A percentile compares a stretch with the other conserved stretches of the same genome.
phyloP scores from a whole-genome alignment of 371 early-diverging fungal genomes.

The Mortierella sp. region DNA sequence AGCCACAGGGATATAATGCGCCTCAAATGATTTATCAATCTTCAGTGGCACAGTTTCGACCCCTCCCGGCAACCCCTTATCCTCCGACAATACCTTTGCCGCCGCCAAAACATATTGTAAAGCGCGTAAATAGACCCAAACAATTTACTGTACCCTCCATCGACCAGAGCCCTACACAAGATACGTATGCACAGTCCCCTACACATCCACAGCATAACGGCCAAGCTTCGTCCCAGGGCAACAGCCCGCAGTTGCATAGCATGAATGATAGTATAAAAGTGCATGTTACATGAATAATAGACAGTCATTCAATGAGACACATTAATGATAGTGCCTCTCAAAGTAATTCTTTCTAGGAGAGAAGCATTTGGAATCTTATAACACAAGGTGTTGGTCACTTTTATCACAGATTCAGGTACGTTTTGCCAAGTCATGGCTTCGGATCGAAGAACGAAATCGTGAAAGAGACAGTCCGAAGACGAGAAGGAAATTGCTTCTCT shows the following conservation, averaged over 20 bases:
- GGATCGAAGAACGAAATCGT: not conserved
- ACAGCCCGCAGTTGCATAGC: conserved; percentile 3
- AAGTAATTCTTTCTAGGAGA: too few species aligned
- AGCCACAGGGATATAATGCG: conserved; percentile 1
- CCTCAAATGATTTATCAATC: conserved; percentile 8
- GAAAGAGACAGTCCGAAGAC: not conserved
- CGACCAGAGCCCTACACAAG: not conserved
- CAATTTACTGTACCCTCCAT: conserved; percentile 26
- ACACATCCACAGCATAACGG: too few species aligned
- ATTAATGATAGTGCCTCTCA: too few species aligned
- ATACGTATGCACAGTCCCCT: too few species aligned
- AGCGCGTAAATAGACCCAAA: conserved; percentile 35
- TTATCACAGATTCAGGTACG: too few species aligned
- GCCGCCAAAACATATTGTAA: conserved; percentile 43
- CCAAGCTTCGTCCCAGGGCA: not conserved
- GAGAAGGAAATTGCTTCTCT: not conserved
- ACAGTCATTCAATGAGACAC: too few species aligned
- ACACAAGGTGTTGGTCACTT: too few species aligned
- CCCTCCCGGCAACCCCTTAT: conserved; percentile 11
- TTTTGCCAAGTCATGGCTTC: too few species aligned
- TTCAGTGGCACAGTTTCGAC: conserved; percentile 2
- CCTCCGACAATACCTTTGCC: conserved; percentile 13
- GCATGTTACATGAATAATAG: too few species aligned
- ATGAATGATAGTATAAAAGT: conserved; percentile 7
- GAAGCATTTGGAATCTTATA: too few species aligned